Conservation (phyloP, 768 basidiomycete species). For the Cystofilobasidium macerans region DNA sequence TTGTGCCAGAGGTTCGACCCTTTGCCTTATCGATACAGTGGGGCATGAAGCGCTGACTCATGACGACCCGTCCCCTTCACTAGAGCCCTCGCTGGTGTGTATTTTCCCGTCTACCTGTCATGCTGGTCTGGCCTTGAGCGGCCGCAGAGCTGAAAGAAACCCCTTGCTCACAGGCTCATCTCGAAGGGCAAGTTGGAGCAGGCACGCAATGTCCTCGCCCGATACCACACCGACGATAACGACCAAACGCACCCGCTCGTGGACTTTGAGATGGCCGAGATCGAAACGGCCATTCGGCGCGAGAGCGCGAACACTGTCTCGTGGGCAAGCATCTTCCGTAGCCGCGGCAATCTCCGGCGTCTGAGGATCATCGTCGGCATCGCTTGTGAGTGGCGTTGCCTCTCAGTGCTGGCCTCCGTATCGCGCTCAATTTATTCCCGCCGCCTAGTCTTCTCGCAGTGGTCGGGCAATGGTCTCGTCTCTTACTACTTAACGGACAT, state of each 20-base stretch:
- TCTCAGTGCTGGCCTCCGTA: too few relatives aligned
- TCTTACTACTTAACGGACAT: slow-evolving; percentile 57
- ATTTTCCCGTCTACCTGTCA: too few relatives aligned
- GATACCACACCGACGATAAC: slow-evolving; percentile 62
- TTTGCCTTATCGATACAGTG: slow-evolving; percentile 70
- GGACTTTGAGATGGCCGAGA: slow-evolving; percentile 23
- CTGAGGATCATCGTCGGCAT: slow-evolving; percentile 20
- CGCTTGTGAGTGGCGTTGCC: too few relatives aligned
- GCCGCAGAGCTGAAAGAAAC: too few relatives aligned
- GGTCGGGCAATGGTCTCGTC: slow-evolving; percentile 73
- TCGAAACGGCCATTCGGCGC: slow-evolving; percentile 4
- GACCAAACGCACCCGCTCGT: slow-evolving; percentile 37
- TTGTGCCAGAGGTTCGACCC: slow-evolving; percentile 72
- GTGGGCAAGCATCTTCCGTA: slow-evolving; percentile 5
- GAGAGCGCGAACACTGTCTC: background rate
- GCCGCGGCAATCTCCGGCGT: slow-evolving; percentile 12
- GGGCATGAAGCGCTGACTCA: too few relatives aligned
- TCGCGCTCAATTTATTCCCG: too few relatives aligned
- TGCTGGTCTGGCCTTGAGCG: too few relatives aligned
- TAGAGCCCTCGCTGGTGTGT: too few relatives aligned
- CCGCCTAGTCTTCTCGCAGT: slow-evolving; percentile 64
- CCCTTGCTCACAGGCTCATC: slow-evolving; percentile 34
- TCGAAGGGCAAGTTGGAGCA: slow-evolving; percentile 60
- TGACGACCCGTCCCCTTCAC: too few relatives aligned
- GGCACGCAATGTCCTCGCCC: slow-evolving; percentile 60